Base-by-base conservation (phyloP, 2,329 filamentous ascomycete species). In the Cryoendolithus antarcticus region DNA sequence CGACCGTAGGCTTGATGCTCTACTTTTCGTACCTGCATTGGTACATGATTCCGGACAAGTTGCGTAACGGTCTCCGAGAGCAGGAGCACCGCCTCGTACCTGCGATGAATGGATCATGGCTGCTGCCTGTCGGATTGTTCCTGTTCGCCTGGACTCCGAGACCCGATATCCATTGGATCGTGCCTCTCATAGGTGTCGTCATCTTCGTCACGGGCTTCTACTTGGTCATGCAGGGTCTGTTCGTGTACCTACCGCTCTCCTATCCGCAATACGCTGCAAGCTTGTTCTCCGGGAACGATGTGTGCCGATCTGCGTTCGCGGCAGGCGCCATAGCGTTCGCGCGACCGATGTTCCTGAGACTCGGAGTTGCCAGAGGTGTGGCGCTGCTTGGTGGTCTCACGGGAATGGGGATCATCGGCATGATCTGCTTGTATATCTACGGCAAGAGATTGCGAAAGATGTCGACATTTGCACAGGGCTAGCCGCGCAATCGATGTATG, bases 281-380 rank as follows among this genome's bases (percentile, higher is more conserved):
- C 35, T 58, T 78, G 13, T 77, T 79, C 50, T 74, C 74, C 1
- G 72, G 65, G 4, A 79, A 77, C 50, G 74, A 77, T 59, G 72
- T 76, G 53, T 68, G 71, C 56, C 65, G 73, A 31, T 69, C 65
- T 24, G 68, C 72, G 2, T 58, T 81, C 3, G 77, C 76, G 5
- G 74, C 71, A 37, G 75, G 68, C 0, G 71, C 70, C 19, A 67
- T 81, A 34, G 58, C 80, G 12, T 80, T 79, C 48, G 68, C 71
- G 0, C 65, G 70, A 34, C 75, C 77, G 4, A 62, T 81, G 39
- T 81, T 71, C 41, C 56, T 60, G 10, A 74, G 76, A 48, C 50
- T 81, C 4, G 75, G 75, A 9, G 69, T 81, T 21, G 74, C 66
- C 4, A 63, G 59, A 33, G 78, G 76, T 2, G 65, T 70, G 1